Evolutionary conservation across 2,329 filamentous ascomycete species (phyloP).

Genomic region (Albophoma yamanashiensis): DNA sequence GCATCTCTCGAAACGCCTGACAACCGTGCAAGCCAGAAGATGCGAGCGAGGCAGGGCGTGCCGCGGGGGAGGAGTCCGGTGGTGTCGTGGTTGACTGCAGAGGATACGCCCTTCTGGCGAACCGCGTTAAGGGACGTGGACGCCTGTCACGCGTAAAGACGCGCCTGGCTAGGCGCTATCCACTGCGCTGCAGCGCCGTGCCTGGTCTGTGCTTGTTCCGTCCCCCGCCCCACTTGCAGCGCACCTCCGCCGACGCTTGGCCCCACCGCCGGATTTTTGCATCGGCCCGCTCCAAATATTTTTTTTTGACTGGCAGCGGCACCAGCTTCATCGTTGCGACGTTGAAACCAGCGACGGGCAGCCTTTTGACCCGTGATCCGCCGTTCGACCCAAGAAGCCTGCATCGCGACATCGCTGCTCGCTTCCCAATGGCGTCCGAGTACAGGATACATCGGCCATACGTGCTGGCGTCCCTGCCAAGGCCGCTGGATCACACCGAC

Average conservation of each 20-base stretch:
- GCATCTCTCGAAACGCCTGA: background rate
- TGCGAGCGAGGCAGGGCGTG: background rate
- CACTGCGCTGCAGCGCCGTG: background rate
- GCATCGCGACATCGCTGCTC: background rate
- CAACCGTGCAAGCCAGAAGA: too few relatives aligned
- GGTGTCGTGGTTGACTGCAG: background rate
- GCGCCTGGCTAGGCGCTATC: background rate
- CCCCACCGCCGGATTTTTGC: conserved; percentile 23
- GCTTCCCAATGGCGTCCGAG: conserved; percentile 40
- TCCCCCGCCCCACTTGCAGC: conserved; percentile 8
- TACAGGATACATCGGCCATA: conserved; percentile 56
- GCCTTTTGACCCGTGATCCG: background rate
- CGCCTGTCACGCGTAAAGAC: conserved; percentile 2
- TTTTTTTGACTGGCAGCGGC: conserved; percentile 19
- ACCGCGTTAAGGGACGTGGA: background rate
- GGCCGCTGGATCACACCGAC: conserved; percentile 41
- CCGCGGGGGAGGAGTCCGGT: background rate
- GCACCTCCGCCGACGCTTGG: background rate
- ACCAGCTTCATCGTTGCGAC: conserved; percentile 13
- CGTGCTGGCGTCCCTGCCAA: conserved; percentile 47
- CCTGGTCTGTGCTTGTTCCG: background rate
- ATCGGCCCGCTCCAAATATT: conserved; percentile 19
- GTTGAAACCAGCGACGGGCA: background rate
- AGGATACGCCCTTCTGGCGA: background rate
- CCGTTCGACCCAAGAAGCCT: background rate